Conservation (phyloP, 176 grass and related monocot species). For the Paspalum notatum region DNA sequence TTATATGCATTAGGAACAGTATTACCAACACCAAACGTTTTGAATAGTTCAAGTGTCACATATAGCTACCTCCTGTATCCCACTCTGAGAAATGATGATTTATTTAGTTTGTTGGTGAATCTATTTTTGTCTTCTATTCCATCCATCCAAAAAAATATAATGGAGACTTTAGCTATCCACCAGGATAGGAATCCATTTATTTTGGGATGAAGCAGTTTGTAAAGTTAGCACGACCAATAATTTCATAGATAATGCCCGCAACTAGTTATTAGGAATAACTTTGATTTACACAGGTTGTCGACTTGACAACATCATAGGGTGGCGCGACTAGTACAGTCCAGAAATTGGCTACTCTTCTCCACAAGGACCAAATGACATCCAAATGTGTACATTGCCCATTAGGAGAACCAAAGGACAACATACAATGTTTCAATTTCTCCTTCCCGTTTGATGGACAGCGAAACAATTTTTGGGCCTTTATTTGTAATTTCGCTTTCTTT, state of each 20-base stretch:
- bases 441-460: not conserved
- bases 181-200: too few relatives aligned
- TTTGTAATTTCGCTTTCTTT: not conserved
- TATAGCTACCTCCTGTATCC: not conserved
- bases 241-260: not conserved
- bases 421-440: not conserved
- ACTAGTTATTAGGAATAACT: not conserved
- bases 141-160: too few relatives aligned
- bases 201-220: not conserved
- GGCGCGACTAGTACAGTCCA: not conserved
- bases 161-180: too few relatives aligned
- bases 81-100: too few relatives aligned
- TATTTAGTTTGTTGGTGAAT: too few relatives aligned
- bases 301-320: too few relatives aligned
- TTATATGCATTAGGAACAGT: not conserved
- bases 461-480: not conserved
- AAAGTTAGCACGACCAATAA: not conserved
- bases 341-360: conserved; percentile 3
- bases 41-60: not conserved
- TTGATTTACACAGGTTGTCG: not conserved
- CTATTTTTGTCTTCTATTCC: not conserved
- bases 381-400: not conserved
- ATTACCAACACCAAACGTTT: not conserved
- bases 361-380: conserved; percentile 27
- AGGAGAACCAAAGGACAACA: not conserved